These are phyloP conservation scores for Phytophthora litchii DNA, from an alignment of 352 stramenopile species.

Conservation along the genomic window DNA sequence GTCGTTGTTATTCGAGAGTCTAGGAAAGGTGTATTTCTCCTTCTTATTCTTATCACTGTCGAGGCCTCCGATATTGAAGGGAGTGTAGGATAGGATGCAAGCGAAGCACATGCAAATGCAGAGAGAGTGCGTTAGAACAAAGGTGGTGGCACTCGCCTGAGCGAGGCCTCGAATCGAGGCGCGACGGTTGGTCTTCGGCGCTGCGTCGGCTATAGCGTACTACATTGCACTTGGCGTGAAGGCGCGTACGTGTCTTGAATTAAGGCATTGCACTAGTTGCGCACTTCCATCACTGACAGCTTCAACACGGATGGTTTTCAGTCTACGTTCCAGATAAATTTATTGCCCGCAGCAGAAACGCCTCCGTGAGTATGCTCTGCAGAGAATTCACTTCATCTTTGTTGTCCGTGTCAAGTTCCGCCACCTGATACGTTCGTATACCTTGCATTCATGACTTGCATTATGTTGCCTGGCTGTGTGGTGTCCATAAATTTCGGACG, in stretches of 20 bases:
- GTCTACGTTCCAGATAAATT: neutral
- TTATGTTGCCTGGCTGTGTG: neutral
- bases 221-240: too few relatives aligned
- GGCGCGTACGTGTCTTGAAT: neutral
- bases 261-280: constrained; percentile 13
- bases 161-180: constrained; percentile 26
- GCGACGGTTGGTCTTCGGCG: constrained; percentile 11
- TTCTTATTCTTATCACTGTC: too few relatives aligned
- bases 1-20: too few relatives aligned
- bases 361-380: neutral
- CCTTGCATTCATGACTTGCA: constrained; percentile 1
- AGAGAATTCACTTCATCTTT: too few relatives aligned
- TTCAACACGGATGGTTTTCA: constrained; percentile 10
- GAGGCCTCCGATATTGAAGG: too few relatives aligned
- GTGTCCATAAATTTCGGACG: neutral
- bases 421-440: neutral
- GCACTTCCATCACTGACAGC: constrained; percentile 1
- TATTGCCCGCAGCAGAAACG: neutral
- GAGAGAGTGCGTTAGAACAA: constrained; percentile 25
- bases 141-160: constrained; percentile 5
- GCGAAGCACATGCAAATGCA: constrained; percentile 19
- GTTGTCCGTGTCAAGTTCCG: neutral
- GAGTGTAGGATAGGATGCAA: constrained; percentile 23
- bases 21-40: too few relatives aligned
- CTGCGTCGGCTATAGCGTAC: too few relatives aligned